phyloP scores from a whole-genome alignment of 768 basidiomycete genomes.

The Kwoniella newhampshirensis region DNA sequence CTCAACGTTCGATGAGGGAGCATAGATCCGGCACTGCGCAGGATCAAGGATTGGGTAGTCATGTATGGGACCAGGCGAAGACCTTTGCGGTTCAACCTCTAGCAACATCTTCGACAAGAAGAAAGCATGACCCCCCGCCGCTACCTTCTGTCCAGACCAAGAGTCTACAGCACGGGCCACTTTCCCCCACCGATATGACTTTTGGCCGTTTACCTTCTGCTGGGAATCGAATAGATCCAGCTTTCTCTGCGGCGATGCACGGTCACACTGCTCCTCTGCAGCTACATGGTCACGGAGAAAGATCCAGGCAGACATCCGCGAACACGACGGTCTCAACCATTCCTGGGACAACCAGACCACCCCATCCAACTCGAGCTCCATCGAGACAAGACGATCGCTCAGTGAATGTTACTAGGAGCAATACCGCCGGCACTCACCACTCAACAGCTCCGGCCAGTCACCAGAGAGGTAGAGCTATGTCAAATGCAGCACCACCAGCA shows the following conservation, averaged over 20 bases:
- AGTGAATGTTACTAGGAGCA: conserved; percentile 22
- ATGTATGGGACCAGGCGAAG: too few relatives aligned
- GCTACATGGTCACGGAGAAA: background rate
- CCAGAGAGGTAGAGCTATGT: conserved; percentile 11
- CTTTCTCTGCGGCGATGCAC: conserved; percentile 7
- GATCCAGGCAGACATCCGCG: conserved; percentile 15
- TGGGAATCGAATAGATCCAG: conserved; percentile 5
- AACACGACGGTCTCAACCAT: conserved; percentile 11
- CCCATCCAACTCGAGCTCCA: conserved; percentile 8
- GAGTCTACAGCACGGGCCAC: background rate
- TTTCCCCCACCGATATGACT: conserved; percentile 14
- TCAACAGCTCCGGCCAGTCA: conserved; percentile 10
- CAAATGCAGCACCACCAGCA: conserved; percentile 6
- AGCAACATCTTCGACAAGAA: background rate
- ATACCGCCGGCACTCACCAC: conserved; percentile 21
- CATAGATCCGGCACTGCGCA: background rate
- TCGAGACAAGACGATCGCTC: conserved; percentile 16
- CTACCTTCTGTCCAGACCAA: conserved; percentile 9
- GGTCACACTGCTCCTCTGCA: conserved; percentile 2
- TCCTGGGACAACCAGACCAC: conserved; percentile 1
- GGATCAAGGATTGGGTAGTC: too few relatives aligned
- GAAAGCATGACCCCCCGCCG: background rate
- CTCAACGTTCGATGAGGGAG: conserved; percentile 18
- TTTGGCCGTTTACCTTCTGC: conserved; percentile 17
- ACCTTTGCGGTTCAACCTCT: conserved; percentile 3